A percentile compares a stretch with the other conserved stretches of the same genome.
These are phyloP conservation scores for Cladosporium sp. DNA, from an alignment of 2,329 filamentous ascomycete species.

Conservation along the genomic window DNA sequence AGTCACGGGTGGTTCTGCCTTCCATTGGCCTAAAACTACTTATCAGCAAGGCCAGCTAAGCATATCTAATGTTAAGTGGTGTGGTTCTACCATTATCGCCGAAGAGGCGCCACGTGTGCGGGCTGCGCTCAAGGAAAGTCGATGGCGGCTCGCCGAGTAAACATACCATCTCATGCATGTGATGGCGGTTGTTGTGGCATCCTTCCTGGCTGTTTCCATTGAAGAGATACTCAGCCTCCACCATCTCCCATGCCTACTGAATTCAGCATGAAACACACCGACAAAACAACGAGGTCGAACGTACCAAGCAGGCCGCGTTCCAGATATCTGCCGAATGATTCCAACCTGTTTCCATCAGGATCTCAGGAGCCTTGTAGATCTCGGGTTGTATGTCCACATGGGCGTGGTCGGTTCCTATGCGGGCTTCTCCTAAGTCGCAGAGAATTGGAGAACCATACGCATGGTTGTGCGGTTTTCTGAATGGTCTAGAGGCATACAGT, in stretches of 20 bases:
- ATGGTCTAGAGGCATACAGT: background rate
- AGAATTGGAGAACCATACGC: background rate
- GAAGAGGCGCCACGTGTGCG: background rate
- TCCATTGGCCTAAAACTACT: background rate
- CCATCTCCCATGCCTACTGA: background rate
- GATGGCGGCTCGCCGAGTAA: background rate
- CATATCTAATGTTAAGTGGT: no score
- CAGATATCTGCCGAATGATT: background rate
- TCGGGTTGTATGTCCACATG: conserved; percentile 2
- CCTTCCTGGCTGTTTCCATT: background rate
- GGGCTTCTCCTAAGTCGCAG: conserved; percentile 2
- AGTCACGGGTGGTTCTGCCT: background rate
- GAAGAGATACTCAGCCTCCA: background rate
- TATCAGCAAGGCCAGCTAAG: no score
- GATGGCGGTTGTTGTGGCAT: background rate
- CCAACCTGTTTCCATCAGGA: background rate
- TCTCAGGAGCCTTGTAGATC: background rate
- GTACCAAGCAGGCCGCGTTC: conserved; percentile 3
- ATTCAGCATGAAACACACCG: background rate
- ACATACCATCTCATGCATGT: background rate
- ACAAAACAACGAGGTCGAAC: no score
- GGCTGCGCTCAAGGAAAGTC: background rate
- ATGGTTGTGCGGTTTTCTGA: background rate
- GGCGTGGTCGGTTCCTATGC: background rate
- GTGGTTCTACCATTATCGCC: background rate